Evolutionary conservation across 2,329 filamentous ascomycete species (phyloP).

Genomic region (Cladosporium velox): DNA sequence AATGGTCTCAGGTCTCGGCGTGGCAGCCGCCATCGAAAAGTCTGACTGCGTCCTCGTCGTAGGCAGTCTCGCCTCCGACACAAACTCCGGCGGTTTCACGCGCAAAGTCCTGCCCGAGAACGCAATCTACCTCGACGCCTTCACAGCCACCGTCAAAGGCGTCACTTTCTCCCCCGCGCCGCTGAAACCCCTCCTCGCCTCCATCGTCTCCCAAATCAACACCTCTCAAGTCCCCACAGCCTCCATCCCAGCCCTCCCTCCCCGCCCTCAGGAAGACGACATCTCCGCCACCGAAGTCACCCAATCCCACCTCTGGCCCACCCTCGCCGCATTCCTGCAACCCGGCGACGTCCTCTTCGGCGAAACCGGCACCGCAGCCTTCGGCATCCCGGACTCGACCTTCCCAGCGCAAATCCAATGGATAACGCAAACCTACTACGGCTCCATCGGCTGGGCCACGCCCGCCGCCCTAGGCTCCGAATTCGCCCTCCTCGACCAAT

Average conservation of each 20-base stretch:
- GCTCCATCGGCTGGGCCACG: slow-evolving; percentile 47
- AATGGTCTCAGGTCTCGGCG: slow-evolving; percentile 40
- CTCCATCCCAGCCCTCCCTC: slow-evolving; percentile 34
- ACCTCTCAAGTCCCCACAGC: slow-evolving; percentile 29
- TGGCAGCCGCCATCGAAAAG: slow-evolving; percentile 39
- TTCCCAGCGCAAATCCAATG: slow-evolving; percentile 32
- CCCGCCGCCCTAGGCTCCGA: slow-evolving; percentile 46
- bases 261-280: slow-evolving; percentile 36
- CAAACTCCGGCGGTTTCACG: slow-evolving; percentile 47
- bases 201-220: slow-evolving; percentile 33
- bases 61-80: slow-evolving; percentile 45
- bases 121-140: slow-evolving; percentile 41
- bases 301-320: slow-evolving; percentile 47
- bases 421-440: slow-evolving; percentile 47
- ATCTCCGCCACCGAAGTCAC: slow-evolving; percentile 42
- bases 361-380: slow-evolving; percentile 46
- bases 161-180: slow-evolving; percentile 36
- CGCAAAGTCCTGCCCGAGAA: slow-evolving; percentile 36
- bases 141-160: slow-evolving; percentile 40
- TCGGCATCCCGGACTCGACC: slow-evolving; percentile 39
- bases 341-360: slow-evolving; percentile 43
- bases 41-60: slow-evolving; percentile 43
- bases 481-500: slow-evolving; percentile 53
- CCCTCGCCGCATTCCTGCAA: slow-evolving; percentile 38
- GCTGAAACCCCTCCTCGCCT: slow-evolving; percentile 42